Conservation (phyloP, 345 rosid genomes). For the Pugionium cornutum region DNA sequence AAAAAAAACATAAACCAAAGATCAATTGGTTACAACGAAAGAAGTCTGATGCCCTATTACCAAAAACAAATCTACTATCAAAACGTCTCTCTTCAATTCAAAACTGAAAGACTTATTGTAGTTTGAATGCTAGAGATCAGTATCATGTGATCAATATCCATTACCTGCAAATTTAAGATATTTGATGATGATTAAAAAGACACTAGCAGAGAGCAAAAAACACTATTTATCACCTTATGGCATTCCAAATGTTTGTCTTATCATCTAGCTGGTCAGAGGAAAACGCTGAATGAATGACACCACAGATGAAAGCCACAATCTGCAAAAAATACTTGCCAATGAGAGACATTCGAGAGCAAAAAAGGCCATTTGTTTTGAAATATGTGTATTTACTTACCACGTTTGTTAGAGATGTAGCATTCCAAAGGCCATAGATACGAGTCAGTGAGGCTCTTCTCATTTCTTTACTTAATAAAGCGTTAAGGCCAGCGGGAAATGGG, state of each 20-base stretch:
- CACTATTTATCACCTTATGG: constrained; percentile 51
- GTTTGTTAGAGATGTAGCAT: constrained; percentile 79
- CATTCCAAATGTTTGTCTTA: constrained; percentile 53
- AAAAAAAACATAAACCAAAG: constrained; percentile 1
- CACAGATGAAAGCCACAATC: constrained; percentile 86
- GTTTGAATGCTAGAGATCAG: neutral
- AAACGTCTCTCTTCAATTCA: too few species aligned
- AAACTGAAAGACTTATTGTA: neutral
- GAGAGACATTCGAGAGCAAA: constrained; percentile 8
- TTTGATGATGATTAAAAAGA: neutral
- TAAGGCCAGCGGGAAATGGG: constrained; percentile 93
- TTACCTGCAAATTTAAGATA: neutral
- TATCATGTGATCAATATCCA: constrained; percentile 1
- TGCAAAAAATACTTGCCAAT: constrained; percentile 41
- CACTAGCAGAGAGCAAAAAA: neutral
- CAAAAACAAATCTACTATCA: too few species aligned
- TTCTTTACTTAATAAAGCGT: constrained; percentile 93
- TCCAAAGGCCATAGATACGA: constrained; percentile 91
- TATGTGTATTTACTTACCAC: constrained; percentile 58
- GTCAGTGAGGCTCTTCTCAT: constrained; percentile 87
- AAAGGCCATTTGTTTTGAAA: constrained; percentile 1
- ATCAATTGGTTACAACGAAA: constrained; percentile 1
- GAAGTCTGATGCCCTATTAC: neutral
- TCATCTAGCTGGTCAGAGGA: constrained; percentile 48
- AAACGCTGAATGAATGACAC: constrained; percentile 57